These are phyloP conservation scores for Ceratocystis colombiana DNA, from an alignment of 2,329 filamentous ascomycete species.

Conservation along the genomic window DNA sequence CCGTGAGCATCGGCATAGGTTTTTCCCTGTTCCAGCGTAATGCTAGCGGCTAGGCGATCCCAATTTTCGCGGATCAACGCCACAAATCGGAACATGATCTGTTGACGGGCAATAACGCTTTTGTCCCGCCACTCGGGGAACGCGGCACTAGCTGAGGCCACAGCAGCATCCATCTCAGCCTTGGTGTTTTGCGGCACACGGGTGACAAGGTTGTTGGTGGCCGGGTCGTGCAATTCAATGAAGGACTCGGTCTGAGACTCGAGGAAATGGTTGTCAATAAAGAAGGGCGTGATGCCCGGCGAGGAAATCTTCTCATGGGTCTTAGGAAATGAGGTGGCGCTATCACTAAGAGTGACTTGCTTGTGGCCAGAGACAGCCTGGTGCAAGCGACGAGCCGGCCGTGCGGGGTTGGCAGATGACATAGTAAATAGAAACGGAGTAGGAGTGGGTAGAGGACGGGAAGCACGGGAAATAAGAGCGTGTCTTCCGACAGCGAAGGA, in stretches of 20 bases:
- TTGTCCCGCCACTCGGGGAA: slow-evolving; percentile 65
- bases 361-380: slow-evolving; percentile 31
- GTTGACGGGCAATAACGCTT: slow-evolving; percentile 62
- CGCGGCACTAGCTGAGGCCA: slow-evolving; percentile 64
- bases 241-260: slow-evolving; percentile 57
- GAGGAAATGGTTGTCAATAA: slow-evolving; percentile 70
- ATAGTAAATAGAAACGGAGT: slow-evolving; percentile 21
- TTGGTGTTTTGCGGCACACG: slow-evolving; percentile 73
- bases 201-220: slow-evolving; percentile 76
- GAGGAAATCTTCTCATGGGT: slow-evolving; percentile 60
- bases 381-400: slow-evolving; percentile 45
- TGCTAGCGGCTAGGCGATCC: slow-evolving; percentile 74
- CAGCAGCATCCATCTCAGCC: slow-evolving; percentile 62
- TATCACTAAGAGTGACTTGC: slow-evolving; percentile 42
- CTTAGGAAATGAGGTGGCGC: slow-evolving; percentile 54
- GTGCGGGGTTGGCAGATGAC: slow-evolving; percentile 30
- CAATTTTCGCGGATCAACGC: slow-evolving; percentile 71
- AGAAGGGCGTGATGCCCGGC: slow-evolving; percentile 65
- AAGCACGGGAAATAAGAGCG: slow-evolving; percentile 11
- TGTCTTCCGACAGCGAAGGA: slow-evolving; percentile 17
- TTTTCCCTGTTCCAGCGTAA: slow-evolving; percentile 82
- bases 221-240: slow-evolving; percentile 73
- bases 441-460: slow-evolving; percentile 1
- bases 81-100: slow-evolving; percentile 82
- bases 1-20: slow-evolving; percentile 74